Evolutionary conservation across 2,329 filamentous ascomycete genomes (phyloP), one percentile per base, ranked within the genome.

Genomic region (Venturia effusa): DNA sequence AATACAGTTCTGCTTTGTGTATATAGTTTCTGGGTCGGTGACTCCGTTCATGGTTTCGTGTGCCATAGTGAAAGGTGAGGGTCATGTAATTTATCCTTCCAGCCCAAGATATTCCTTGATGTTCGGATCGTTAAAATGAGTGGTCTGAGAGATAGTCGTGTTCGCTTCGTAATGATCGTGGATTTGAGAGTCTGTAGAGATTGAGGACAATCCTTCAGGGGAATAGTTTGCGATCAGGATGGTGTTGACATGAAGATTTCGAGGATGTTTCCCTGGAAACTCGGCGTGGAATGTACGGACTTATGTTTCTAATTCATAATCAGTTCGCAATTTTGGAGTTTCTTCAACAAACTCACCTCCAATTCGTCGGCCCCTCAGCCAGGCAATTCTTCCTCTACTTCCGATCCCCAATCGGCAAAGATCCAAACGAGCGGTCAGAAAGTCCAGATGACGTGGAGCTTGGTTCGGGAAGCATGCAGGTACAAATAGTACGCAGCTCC

Each of bases 31-130:
- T 37, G 67, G 64, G 61, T 65, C 65, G 7, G 63, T 84, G 70
- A 76, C 91, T 88, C 89, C 76, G 94, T 93, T 79, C 89, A 92
- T 54, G 1, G 41, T 34, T 22, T 63, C 43, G 27, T 32, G 22
- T 37, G 57, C 62, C 62, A 64, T 64, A 19, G 15, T 61, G 34
- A 15, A 11, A 57, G 51, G 34, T 7, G n/a, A 32, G 27, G 19
- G 4, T 57, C 30, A n/a, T 34, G 51, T 57, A 34, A 57, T 34
- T 37, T 34, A 30, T 34, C 3, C 2, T 34, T 34, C 27, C 10
- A 17, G 51, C n/a, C 51, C 51, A 32, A 57, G 15, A 34, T 22
- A 5, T 19, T 51, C 22, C 22, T 24, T 1, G 11, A 11, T 22
- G 22, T 8, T 51, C n/a, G 45, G 13, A 51, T 51, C 13, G 45